Evolutionary conservation across 139 green algal species (phyloP).

Genomic region (Chlorella sp.): DNA sequence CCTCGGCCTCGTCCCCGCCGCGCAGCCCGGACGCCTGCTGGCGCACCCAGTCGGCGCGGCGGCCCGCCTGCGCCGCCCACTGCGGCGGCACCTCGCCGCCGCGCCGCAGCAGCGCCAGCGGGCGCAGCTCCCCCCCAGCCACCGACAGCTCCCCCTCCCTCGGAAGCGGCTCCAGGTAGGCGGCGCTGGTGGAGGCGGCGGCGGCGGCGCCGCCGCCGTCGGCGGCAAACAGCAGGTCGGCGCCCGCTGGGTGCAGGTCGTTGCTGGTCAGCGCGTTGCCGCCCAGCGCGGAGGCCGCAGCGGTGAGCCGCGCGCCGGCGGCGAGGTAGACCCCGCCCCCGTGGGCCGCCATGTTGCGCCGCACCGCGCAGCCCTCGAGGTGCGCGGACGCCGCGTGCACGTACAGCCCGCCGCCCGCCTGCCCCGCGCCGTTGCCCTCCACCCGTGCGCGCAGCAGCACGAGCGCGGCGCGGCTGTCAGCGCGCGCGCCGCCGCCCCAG

Average conservation of each 20-base stretch:
- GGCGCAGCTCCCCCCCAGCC: slow-evolving; percentile 5
- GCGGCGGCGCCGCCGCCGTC: too few relatives aligned
- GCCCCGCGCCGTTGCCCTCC: slow-evolving; percentile 6
- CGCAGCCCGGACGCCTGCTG: too few relatives aligned
- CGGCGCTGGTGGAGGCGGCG: slow-evolving; percentile 10
- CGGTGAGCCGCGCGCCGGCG: slow-evolving; percentile 4
- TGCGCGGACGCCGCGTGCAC: not conserved
- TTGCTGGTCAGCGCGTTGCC: not conserved
- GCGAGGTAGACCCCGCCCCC: slow-evolving; percentile 26
- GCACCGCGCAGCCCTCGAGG: slow-evolving; percentile 5
- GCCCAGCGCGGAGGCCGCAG: not conserved
- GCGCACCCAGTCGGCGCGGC: too few relatives aligned
- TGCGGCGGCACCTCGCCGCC: too few relatives aligned
- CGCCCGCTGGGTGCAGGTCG: not conserved
- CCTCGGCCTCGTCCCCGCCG: too few relatives aligned
- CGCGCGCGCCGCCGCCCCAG: not conserved
- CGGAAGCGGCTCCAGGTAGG: slow-evolving; percentile 4
- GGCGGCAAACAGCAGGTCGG: slow-evolving; percentile 17
- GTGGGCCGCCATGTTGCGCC: slow-evolving; percentile 10
- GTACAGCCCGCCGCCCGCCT: slow-evolving; percentile 17
- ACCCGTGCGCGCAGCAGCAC: slow-evolving; percentile 4
- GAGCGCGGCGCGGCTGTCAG: slow-evolving; percentile 2
- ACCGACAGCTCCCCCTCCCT: slow-evolving; percentile 6
- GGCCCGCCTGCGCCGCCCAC: too few relatives aligned
- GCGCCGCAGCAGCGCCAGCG: not conserved